Evolutionary conservation across 495 filamentous ascomycete species (phyloP), one percentile per base, ranked within the genome.

Genomic region (Beverwykella pulmonaria): DNA sequence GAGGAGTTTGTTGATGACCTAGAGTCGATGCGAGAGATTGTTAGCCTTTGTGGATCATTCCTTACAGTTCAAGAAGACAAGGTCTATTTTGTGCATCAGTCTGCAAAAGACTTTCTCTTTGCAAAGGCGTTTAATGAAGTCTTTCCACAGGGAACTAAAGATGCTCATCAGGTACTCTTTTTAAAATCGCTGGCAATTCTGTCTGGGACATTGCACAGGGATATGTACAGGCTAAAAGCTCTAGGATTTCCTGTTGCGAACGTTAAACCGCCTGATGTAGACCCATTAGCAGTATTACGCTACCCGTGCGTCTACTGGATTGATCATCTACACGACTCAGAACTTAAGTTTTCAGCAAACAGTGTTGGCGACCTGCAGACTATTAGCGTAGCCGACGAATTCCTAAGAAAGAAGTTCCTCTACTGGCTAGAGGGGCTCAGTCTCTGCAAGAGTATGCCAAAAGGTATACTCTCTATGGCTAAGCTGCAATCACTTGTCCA

Each of bases 341-440:
- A 48, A 5, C 17, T 15, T 34, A 34, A 7, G 46, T 48, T 23
- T 60, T 74, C 17, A 75, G 69, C 47, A 59, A 27, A 25, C 23
- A 17, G 19, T 44, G 34, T 17, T 12, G 39, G 7, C 26, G 19
- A 8, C 10, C 29, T 78, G 34, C 29, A 55, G 52, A 64, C 78
- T 52, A 39, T 61, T 19, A 64, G 59, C 61, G 58, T 47, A 10
- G 66, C 78, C 10, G 25, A 75, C 46, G 29, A 22, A 9, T 83
- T 83, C 44, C 61, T 82, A 20, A 46, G 65, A 57, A 32, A 73
- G 59, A 74, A 83, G 65, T 77, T 82, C 41, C 74, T 84, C 14
- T 74, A 77, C 67, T 82, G 76, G 80, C 36, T 82, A 15, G 77
- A 80, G 57, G 74, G 73, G 48, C 69, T 80, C 15, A 73, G 75